Conservation (phyloP, 176 grass and related monocot species). For the Triticum urartu region DNA sequence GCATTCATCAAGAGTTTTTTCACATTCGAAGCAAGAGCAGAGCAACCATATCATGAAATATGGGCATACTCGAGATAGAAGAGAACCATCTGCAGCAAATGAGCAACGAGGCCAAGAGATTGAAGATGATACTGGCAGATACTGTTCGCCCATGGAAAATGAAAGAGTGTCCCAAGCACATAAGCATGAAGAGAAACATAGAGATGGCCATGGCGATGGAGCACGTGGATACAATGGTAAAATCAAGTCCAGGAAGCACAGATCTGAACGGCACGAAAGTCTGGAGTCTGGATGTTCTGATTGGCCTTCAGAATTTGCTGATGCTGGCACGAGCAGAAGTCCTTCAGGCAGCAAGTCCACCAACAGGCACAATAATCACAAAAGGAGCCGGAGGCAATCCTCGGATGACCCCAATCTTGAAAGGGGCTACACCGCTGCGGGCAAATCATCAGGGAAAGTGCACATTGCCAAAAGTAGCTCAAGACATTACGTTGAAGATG, state of each 20-base stretch:
- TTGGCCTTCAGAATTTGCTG: constrained; percentile 14
- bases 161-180: constrained; percentile 27
- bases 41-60: constrained; percentile 5
- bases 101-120: constrained; percentile 26
- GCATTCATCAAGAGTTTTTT: constrained; percentile 35
- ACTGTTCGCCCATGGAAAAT: constrained; percentile 24
- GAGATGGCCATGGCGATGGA: constrained; percentile 21
- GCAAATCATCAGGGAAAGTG: constrained; percentile 4
- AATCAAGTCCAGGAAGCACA: constrained; percentile 30
- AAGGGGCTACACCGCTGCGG: neutral
- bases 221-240: constrained; percentile 16
- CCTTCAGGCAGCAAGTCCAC: constrained; percentile 31
- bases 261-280: constrained; percentile 24
- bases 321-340: constrained; percentile 31
- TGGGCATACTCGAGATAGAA: constrained; percentile 37
- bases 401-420: constrained; percentile 27
- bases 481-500: neutral
- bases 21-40: constrained; percentile 39
- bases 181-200: constrained; percentile 32
- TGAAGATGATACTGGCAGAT: constrained; percentile 34
- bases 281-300: constrained; percentile 35
- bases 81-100: constrained; percentile 35
- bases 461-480: constrained; percentile 19
- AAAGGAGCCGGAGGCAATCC: constrained; percentile 22
- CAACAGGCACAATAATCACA: constrained; percentile 24